Conservation (phyloP, 2,329 filamentous ascomycete species). For the Ascochyta pisi region DNA sequence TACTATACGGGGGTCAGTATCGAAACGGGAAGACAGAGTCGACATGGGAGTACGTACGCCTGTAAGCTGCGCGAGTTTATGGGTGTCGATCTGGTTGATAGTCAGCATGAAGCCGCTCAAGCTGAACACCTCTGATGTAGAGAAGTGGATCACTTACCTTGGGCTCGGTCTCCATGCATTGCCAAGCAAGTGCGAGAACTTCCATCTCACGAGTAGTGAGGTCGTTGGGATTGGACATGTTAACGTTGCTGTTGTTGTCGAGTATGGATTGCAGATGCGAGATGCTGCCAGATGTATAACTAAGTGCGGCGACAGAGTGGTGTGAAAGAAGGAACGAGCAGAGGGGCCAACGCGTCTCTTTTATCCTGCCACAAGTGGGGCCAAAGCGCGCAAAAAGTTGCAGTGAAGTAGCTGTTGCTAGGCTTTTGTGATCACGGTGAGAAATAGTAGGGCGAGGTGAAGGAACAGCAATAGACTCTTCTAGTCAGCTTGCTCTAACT, state of each 20-base stretch:
- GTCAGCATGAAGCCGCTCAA: not conserved
- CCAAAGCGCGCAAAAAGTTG: not conserved
- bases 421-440: slow-evolving; percentile 13
- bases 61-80: slow-evolving; percentile 24
- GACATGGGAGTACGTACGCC: not conserved
- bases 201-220: slow-evolving; percentile 40
- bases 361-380: not conserved
- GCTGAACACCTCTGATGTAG: not conserved
- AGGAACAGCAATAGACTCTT: slow-evolving; percentile 1
- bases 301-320: not conserved
- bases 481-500: not conserved
- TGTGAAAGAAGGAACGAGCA: not conserved
- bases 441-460: slow-evolving; percentile 9
- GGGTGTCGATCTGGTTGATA: slow-evolving; percentile 16
- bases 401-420: slow-evolving; percentile 5
- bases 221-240: slow-evolving; percentile 6
- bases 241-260: not conserved
- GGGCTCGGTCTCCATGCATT: slow-evolving; percentile 42
- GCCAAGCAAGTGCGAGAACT: slow-evolving; percentile 43
- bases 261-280: not conserved
- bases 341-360: not conserved
- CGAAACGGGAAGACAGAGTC: slow-evolving; percentile 14
- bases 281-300: not conserved
- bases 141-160: slow-evolving; percentile 31
- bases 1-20: slow-evolving; percentile 31